A percentile compares a stretch with the other conserved stretches of the same genome.
Evolutionary conservation across 2,329 filamentous ascomycete species (phyloP).

Genomic region (Aspergillus hortae): DNA sequence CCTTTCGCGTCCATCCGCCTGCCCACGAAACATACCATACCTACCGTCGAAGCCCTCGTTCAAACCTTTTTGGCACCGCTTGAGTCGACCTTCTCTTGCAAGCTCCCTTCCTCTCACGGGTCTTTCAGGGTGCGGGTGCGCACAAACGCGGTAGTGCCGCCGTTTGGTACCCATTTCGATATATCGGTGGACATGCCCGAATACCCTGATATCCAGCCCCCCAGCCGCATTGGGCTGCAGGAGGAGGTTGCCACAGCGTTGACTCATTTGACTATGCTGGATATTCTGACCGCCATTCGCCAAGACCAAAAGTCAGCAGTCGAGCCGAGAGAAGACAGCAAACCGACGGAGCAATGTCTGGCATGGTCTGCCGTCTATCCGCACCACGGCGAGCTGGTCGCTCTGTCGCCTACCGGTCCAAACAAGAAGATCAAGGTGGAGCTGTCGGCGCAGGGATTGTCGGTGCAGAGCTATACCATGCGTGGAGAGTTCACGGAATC

Average conservation of each 20-base stretch:
- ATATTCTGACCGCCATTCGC: conserved; percentile 33
- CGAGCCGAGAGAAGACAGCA: not conserved
- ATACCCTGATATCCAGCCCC: conserved; percentile 29
- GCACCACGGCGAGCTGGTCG: conserved; percentile 33
- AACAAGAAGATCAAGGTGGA: conserved; percentile 32
- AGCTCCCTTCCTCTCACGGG: conserved; percentile 31
- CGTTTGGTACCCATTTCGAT: conserved; percentile 38
- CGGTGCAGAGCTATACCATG: conserved; percentile 18
- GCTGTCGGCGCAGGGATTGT: conserved; percentile 25
- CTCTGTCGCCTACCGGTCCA: conserved; percentile 15
- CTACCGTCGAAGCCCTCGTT: conserved; percentile 40
- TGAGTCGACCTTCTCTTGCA: conserved; percentile 40
- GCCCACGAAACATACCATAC: conserved; percentile 4
- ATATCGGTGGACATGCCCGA: conserved; percentile 32
- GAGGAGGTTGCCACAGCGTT: conserved; percentile 34
- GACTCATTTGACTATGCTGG: conserved; percentile 35
- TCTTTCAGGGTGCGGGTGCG: conserved; percentile 37
- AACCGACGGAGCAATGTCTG: not conserved
- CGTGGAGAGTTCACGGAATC: conserved; percentile 11
- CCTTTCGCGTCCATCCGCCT: conserved; percentile 25
- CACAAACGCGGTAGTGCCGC: conserved; percentile 31
- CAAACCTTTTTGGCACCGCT: conserved; percentile 40
- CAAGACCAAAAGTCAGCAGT: conserved; percentile 4
- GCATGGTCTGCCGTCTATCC: conserved; percentile 31
- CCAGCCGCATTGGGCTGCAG: conserved; percentile 29